Evolutionary conservation across 768 basidiomycete genomes (phyloP), one percentile per base, ranked within the genome.

Genomic region (Amanita polypyramis): DNA sequence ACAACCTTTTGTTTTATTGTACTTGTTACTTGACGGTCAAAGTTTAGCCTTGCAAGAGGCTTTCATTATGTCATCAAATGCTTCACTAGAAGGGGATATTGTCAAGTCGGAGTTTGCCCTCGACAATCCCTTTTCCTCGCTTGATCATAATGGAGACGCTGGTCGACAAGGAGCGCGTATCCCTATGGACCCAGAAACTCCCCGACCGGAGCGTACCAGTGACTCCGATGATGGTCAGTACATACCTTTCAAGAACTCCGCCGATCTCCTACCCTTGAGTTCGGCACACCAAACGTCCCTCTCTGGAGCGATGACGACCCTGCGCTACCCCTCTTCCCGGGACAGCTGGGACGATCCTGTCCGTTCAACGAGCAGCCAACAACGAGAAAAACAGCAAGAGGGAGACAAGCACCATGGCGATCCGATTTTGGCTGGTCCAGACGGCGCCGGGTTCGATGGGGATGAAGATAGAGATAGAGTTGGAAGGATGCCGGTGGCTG

Each of bases 181-280:
- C 8, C n/a, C 10, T n/a, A 21, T 4, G n/a, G 3, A 39, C n/a
- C 37, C 4, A 5, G n/a, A 17, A 3, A 15, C n/a, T 15, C 35
- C 35, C 7, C 25, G 25, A 3, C 4, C 25, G 7, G 25, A 3
- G 7, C 7, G 39, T 19, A 19, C 11, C 11, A 40, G 39, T 19
- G 39, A 40, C 19, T 17, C 57, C 11, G 65, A 72, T 19, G 73
- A 73, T 15, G 74, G 79, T 48, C 78, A 77, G 74, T 80, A 79
- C 61, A 76, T 76, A 41, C 79, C 80, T 0, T 80, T 82, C 67
- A 77, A 75, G 52, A 78, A 79, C 0, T 78, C 80, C 1, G 73
- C 75, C 62, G 79, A 82, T 21, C 45, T 38, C 20, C 45, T 33
- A 2, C 33, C 45, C 36, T 43, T 21, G 5, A 27, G 6, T 15